These are phyloP conservation scores for Eleusine coracana DNA, from an alignment of 176 grass and related monocot genomes.

Conservation along the genomic window DNA sequence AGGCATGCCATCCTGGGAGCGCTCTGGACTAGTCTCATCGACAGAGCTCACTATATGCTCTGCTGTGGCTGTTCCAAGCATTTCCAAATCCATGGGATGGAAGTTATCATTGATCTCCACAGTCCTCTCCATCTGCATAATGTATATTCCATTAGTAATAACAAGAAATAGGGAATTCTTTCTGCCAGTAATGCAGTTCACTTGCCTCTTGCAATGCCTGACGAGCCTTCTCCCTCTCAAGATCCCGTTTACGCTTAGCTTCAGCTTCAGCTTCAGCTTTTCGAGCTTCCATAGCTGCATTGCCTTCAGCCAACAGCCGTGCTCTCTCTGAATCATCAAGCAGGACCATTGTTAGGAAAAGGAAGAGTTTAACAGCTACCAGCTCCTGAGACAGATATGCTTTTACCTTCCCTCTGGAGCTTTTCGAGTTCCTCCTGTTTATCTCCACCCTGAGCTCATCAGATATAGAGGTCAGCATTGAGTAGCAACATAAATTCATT, in stretches of 20 bases:
- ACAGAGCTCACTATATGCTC: constrained; percentile 73
- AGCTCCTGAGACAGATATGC: not conserved
- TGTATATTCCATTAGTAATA: constrained; percentile 12
- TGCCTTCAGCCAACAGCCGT: constrained; percentile 83
- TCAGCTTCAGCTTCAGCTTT: constrained; percentile 85
- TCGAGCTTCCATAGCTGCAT: constrained; percentile 85
- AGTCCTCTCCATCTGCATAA: constrained; percentile 82
- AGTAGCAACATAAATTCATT: not conserved
- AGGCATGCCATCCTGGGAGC: constrained; percentile 68
- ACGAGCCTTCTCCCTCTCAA: constrained; percentile 85
- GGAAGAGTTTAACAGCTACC: not conserved
- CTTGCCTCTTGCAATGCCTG: constrained; percentile 84
- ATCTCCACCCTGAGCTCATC: constrained; percentile 62
- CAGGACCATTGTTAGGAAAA: not conserved
- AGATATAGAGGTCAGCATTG: constrained; percentile 10
- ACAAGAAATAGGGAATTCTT: not conserved
- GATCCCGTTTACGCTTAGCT: constrained; percentile 78
- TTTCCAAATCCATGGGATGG: constrained; percentile 81
- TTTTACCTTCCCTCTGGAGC: constrained; percentile 89
- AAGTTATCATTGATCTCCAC: constrained; percentile 82
- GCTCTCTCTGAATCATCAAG: constrained; percentile 68
- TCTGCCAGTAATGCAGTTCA: constrained; percentile 22
- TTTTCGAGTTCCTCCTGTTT: constrained; percentile 91
- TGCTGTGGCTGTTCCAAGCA: constrained; percentile 65
- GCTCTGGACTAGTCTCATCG: constrained; percentile 74